These are phyloP conservation scores for Zygoascus biomembranicola DNA, from an alignment of 805 yeast species.

Conservation along the genomic window DNA sequence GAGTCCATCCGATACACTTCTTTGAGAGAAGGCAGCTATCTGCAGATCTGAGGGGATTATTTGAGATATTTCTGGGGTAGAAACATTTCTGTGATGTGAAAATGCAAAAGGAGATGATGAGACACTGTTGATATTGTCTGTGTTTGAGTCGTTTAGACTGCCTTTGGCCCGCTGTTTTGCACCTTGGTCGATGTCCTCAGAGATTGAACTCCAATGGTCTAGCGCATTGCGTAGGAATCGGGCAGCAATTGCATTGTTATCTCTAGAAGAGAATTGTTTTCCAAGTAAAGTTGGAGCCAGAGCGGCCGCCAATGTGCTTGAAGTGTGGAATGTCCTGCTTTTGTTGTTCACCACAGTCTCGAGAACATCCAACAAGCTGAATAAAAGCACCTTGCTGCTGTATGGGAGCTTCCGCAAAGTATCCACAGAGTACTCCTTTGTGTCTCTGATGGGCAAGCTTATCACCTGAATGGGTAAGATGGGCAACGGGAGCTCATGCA, in stretches of 20 bases:
- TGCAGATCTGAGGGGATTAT: background rate
- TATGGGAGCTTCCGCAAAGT: slow-evolving; percentile 20
- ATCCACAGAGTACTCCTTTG: slow-evolving; percentile 34
- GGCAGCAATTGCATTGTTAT: slow-evolving; percentile 42
- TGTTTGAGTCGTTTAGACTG: background rate
- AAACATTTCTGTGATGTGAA: background rate
- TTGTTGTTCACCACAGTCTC: slow-evolving; percentile 33
- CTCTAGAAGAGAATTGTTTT: slow-evolving; percentile 34
- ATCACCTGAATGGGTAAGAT: slow-evolving; percentile 45
- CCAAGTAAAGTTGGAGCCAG: slow-evolving; percentile 52
- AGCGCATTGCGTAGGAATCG: slow-evolving; percentile 47
- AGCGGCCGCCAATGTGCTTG: slow-evolving; percentile 36
- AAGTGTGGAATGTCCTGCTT: slow-evolving; percentile 33
- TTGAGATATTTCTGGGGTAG: slow-evolving; percentile 1
- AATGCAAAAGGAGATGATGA: background rate
- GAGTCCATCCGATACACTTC: background rate
- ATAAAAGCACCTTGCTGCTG: slow-evolving; percentile 22
- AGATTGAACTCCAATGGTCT: slow-evolving; percentile 39
- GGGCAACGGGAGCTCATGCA: slow-evolving; percentile 46
- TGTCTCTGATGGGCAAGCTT: slow-evolving; percentile 46
- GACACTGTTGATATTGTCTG: background rate
- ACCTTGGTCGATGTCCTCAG: background rate
- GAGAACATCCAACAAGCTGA: slow-evolving; percentile 40
- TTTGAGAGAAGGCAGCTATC: background rate
- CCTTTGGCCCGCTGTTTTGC: background rate